Evolutionary conservation across 176 grass and related monocot genomes (phyloP).

Genomic region (Phragmites australis): DNA sequence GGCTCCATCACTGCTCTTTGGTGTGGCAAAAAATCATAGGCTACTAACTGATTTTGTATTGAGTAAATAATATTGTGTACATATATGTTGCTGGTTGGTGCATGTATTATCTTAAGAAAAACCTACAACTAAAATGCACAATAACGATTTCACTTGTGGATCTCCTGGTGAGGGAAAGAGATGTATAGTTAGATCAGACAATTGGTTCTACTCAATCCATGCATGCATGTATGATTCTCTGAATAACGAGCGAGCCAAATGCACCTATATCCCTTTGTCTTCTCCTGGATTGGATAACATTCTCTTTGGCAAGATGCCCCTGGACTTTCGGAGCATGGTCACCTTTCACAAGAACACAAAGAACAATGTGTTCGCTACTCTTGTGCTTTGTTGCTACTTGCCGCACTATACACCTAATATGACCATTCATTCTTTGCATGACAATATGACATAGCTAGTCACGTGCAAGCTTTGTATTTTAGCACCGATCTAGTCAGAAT

Average conservation of each 20-base stretch:
- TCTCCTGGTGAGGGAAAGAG: slow-evolving; percentile 30
- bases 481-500: not conserved
- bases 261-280: not conserved
- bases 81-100: not conserved
- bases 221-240: not conserved
- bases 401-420: not conserved
- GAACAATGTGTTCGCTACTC: not conserved
- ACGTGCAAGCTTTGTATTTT: not conserved
- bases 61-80: not conserved
- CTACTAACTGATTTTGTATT: not conserved
- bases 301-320: not conserved
- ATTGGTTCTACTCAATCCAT: not conserved
- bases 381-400: not conserved
- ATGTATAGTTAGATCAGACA: not conserved
- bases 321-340: not conserved
- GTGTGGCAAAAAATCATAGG: not conserved
- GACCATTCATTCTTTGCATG: not conserved
- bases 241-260: slow-evolving; percentile 1
- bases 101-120: not conserved
- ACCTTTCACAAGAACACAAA: not conserved
- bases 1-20: too few species aligned
- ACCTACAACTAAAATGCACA: not conserved
- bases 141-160: not conserved
- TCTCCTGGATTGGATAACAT: not conserved
- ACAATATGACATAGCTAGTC: not conserved